Base-by-base conservation (phyloP, 805 yeast genomes). In the Grigorovia humatica region DNA sequence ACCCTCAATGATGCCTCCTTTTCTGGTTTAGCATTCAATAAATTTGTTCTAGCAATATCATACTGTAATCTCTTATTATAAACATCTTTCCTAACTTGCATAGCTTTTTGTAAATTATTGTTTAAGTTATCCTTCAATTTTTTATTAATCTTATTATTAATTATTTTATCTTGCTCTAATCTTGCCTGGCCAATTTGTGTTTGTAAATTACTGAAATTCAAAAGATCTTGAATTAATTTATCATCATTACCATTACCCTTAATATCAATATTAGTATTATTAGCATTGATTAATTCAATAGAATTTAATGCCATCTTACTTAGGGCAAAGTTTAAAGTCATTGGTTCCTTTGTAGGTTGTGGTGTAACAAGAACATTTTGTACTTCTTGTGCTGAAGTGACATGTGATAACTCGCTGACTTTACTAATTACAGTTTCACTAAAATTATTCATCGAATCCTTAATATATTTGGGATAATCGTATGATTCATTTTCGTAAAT, bases 291-390 rank as follows among this genome's bases (percentile, higher is more conserved):
- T 52, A 52, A 65, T 51, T 67, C 69, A 50, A 68, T 64, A 18
- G 67, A 57, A 32, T 58, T 76, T 54, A 82, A 78, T 9, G 91
- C 78, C 43, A 91, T 90, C 53, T 91, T 79, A 46, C 88, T 78
- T 53, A 87, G 72, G 7, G 95, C 95, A 65, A 85, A 91, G 68
- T 83, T 82, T 62, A 87, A 74, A 15, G 95, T 88, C 74, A 85
- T 85, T 59, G 95, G 95, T 53, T 77, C 70, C 46, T 60, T 64
- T 75, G 60, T 77, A 71, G 61, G 80, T 69, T 57, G 73, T 72
- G 64, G 81, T 15, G 64, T 73, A 27, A 74, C 29, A 43, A 85
- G 70, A 13, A 87, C 85, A 13, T 85, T 79, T 70, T 87, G 93
- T 4, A 90, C 91, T 65, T 87, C 95, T n/a, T 81, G 77, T 1